These are phyloP conservation scores for Zanthoxylum bungeanum DNA, from an alignment of 345 rosid species.

Conservation along the genomic window DNA sequence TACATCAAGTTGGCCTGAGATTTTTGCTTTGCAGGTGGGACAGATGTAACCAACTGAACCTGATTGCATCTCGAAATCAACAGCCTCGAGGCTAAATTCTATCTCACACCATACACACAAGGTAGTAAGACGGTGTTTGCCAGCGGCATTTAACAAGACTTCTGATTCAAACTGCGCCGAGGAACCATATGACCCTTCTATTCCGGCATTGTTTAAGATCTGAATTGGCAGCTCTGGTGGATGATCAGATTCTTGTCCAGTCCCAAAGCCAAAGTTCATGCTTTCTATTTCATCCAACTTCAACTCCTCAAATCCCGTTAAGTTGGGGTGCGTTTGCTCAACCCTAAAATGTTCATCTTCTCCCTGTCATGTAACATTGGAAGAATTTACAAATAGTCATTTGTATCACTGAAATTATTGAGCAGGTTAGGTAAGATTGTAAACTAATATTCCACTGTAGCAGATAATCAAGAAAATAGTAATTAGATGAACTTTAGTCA, in stretches of 20 bases:
- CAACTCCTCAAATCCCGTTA: slow-evolving; percentile 41
- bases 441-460: background rate
- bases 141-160: slow-evolving; percentile 20
- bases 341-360: slow-evolving; percentile 21
- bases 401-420: background rate
- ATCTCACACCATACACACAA: slow-evolving; percentile 2
- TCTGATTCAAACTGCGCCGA: slow-evolving; percentile 36
- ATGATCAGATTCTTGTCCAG: slow-evolving; percentile 29
- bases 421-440: background rate
- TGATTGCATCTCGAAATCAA: slow-evolving; percentile 48
- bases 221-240: slow-evolving; percentile 31
- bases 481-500: background rate
- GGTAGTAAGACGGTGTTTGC: slow-evolving; percentile 31
- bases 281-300: slow-evolving; percentile 47
- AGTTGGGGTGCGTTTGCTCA: slow-evolving; percentile 25
- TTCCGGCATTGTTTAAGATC: slow-evolving; percentile 24
- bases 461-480: background rate
- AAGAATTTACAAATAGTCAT: background rate
- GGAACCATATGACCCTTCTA: slow-evolving; percentile 28
- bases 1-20: slow-evolving; percentile 38
- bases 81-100: slow-evolving; percentile 12
- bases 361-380: slow-evolving; percentile 36
- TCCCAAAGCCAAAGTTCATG: slow-evolving; percentile 31
- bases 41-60: slow-evolving; percentile 76
- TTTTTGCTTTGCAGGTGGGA: slow-evolving; percentile 58